Conservation (phyloP, 2,329 filamentous ascomycete species). For the Fusarium staphyleae region DNA sequence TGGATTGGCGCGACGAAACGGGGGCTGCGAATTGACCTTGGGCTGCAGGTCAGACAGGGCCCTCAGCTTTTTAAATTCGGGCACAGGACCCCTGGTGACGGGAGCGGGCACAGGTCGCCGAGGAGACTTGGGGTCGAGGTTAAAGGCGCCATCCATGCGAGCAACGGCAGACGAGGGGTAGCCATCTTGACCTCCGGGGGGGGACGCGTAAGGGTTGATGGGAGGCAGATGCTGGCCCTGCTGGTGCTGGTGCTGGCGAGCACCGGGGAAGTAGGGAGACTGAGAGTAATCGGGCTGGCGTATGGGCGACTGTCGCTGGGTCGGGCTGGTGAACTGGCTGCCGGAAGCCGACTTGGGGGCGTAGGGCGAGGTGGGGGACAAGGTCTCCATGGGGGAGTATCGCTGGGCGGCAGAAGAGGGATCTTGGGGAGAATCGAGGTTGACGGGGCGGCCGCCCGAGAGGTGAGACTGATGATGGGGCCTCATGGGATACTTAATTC, state of each 20-base stretch:
- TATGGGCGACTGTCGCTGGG: conserved; percentile 80
- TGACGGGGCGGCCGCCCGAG: conserved; percentile 60
- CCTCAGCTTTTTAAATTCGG: conserved; percentile 84
- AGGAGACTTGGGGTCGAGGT: conserved; percentile 64
- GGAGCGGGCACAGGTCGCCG: conserved; percentile 58
- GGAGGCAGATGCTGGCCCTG: conserved; percentile 73
- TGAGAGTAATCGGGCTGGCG: conserved; percentile 68
- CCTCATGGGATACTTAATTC: conserved; percentile 84
- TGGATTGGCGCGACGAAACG: conserved; percentile 91
- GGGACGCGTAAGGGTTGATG: conserved; percentile 71
- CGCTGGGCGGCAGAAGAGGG: conserved; percentile 85
- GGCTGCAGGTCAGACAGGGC: conserved; percentile 78
- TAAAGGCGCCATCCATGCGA: conserved; percentile 72
- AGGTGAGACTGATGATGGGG: conserved; percentile 79
- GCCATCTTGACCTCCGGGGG: conserved; percentile 61
- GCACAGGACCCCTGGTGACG: conserved; percentile 72
- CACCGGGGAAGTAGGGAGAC: conserved; percentile 63
- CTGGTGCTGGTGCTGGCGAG: conserved; percentile 54
- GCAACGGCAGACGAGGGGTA: conserved; percentile 77
- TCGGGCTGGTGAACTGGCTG: conserved; percentile 60
- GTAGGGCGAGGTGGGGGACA: conserved; percentile 84
- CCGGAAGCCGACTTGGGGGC: conserved; percentile 68
- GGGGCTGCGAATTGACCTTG: conserved; percentile 84
- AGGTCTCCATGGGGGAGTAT: conserved; percentile 94
- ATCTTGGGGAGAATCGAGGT: conserved; percentile 73